These are phyloP conservation scores for Roridomyces roridus DNA, from an alignment of 768 basidiomycete species.

Conservation along the genomic window DNA sequence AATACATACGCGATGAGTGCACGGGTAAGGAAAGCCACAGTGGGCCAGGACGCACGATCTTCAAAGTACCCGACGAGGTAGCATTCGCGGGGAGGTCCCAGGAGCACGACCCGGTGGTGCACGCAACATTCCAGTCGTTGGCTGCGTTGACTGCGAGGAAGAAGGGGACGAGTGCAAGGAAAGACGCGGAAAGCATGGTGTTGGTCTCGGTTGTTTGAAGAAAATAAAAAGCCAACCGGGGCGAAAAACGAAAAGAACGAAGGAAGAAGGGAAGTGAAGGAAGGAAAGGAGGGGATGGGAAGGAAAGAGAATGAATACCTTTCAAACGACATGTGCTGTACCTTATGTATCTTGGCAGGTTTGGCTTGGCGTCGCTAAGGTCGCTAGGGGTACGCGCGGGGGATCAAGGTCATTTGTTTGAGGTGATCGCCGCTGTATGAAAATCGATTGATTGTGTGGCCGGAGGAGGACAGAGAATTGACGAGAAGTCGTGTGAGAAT, in stretches of 20 bases:
- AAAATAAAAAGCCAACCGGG: neutral
- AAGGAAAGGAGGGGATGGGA: neutral
- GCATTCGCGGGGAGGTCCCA: constrained; percentile 5
- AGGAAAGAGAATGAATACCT: neutral
- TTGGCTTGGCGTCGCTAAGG: no score
- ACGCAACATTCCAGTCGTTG: constrained; percentile 22
- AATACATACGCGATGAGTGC: neutral
- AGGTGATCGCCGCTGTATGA: no score
- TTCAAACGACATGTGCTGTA: no score
- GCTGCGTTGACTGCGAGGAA: constrained; percentile 1
- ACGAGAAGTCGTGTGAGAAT: no score
- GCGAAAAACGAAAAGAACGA: no score
- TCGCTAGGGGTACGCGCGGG: no score
- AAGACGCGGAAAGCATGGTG: neutral
- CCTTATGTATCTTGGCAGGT: no score
- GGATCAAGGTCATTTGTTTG: no score
- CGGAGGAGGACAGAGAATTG: no score
- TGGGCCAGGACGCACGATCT: constrained; percentile 1
- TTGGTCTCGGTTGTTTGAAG: neutral
- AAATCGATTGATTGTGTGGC: no score
- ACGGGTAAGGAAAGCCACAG: neutral
- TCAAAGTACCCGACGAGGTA: constrained; percentile 15
- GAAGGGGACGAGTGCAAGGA: neutral
- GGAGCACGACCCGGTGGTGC: constrained; percentile 15
- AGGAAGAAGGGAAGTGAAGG: neutral